Percentiles rank a stretch among this genome's conserved stretches.
These are phyloP conservation scores for Arbutus unedo DNA, from an alignment of 148 eudicot genomes.

Conservation along the genomic window DNA sequence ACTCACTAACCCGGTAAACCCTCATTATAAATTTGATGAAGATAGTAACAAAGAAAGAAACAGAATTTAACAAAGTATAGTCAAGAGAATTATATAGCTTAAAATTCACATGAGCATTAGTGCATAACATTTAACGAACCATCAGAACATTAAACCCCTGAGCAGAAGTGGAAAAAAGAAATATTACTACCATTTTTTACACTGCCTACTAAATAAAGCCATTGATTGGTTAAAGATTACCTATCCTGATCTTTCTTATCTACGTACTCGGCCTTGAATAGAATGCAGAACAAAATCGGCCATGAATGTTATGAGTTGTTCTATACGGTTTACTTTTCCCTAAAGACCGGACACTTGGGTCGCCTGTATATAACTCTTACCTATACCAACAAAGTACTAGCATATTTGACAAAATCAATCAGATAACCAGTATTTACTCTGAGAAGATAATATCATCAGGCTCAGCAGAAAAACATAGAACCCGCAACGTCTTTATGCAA, in stretches of 20 bases:
- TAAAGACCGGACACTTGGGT: neutral
- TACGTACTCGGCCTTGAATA: neutral
- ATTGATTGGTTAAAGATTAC: neutral
- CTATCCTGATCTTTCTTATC: neutral
- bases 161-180: neutral
- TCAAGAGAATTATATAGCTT: neutral
- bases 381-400: constrained; percentile 11
- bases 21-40: neutral
- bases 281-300: neutral
- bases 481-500: constrained; percentile 52
- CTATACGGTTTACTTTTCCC: constrained; percentile 1
- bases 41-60: neutral
- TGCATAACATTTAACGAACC: neutral
- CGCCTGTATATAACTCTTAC: neutral
- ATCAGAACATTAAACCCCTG: neutral
- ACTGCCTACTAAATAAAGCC: neutral
- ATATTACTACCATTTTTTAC: neutral
- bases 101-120: neutral
- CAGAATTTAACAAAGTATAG: too few species aligned
- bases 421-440: neutral
- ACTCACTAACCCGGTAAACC: too few species aligned
- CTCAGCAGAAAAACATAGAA: constrained; percentile 85
- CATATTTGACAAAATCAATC: constrained; percentile 2
- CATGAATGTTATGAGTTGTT: neutral
- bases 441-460: neutral